phyloP scores from a whole-genome alignment of 1,139 yeast species.

The Suhomyces chickasaworum region DNA sequence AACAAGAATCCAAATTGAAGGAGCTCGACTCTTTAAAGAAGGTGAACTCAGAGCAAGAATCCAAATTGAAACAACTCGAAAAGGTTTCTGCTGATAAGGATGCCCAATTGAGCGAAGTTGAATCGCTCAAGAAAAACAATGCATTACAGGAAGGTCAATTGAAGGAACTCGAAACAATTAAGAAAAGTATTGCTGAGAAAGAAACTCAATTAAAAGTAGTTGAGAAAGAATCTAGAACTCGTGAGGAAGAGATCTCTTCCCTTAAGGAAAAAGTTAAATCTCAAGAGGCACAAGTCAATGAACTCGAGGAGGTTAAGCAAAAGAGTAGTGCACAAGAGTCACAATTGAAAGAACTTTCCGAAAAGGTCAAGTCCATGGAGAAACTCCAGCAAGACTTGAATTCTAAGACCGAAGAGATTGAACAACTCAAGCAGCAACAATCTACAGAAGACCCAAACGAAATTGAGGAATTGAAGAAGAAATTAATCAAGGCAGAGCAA shows the following conservation, averaged over 20 bases:
- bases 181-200: neutral
- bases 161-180: neutral
- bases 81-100: neutral
- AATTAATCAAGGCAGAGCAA: neutral
- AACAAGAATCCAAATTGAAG: neutral
- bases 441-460: neutral
- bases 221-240: neutral
- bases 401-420: neutral
- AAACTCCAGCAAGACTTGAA: neutral
- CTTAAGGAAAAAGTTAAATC: neutral
- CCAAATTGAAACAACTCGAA: neutral
- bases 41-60: slow-evolving; percentile 3
- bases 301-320: neutral
- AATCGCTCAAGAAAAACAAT: slow-evolving; percentile 1
- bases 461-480: neutral
- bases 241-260: neutral
- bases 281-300: neutral
- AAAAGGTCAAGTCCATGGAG: neutral
- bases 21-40: neutral
- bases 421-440: neutral
- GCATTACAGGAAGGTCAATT: slow-evolving; percentile 1
- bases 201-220: neutral
- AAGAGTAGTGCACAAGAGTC: neutral
- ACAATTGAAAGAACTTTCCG: neutral
- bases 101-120: slow-evolving; percentile 4